Conservation (phyloP, 345 rosid species). For the Microcos paniculata region DNA sequence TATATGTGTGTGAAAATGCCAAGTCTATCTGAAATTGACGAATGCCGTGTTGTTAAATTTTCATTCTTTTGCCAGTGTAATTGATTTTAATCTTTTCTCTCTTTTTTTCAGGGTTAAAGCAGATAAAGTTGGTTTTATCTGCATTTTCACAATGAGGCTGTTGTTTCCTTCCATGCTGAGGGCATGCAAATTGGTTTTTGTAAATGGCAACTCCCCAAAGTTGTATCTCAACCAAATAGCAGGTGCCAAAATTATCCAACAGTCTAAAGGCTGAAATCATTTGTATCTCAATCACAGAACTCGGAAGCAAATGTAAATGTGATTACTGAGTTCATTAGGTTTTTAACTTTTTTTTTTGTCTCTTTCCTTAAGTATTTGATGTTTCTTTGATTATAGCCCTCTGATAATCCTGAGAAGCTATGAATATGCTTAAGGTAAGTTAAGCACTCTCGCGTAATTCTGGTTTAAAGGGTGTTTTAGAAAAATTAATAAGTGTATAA, state of each 20-base stretch:
- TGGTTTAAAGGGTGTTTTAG: too few relatives aligned
- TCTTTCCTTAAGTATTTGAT: background rate
- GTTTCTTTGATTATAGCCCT: background rate
- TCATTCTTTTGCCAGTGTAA: background rate
- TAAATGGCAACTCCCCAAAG: background rate
- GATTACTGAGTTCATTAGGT: background rate
- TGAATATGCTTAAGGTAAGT: background rate
- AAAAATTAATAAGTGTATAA: too few relatives aligned
- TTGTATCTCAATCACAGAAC: background rate
- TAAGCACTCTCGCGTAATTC: background rate
- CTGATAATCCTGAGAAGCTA: background rate
- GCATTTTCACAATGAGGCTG: background rate
- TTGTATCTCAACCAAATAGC: background rate
- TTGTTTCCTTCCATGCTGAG: background rate
- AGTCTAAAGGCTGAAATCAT: background rate
- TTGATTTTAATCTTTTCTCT: background rate
- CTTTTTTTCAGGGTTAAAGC: background rate
- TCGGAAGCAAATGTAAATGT: conserved; percentile 9
- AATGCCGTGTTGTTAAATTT: background rate
- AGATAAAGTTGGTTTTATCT: too few relatives aligned
- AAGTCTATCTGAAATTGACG: background rate
- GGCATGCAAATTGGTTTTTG: background rate
- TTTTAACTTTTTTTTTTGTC: background rate
- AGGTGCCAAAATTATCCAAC: background rate
- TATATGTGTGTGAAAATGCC: background rate